Base-by-base conservation (phyloP, 495 filamentous ascomycete genomes). In the Penicillium samsonianum region DNA sequence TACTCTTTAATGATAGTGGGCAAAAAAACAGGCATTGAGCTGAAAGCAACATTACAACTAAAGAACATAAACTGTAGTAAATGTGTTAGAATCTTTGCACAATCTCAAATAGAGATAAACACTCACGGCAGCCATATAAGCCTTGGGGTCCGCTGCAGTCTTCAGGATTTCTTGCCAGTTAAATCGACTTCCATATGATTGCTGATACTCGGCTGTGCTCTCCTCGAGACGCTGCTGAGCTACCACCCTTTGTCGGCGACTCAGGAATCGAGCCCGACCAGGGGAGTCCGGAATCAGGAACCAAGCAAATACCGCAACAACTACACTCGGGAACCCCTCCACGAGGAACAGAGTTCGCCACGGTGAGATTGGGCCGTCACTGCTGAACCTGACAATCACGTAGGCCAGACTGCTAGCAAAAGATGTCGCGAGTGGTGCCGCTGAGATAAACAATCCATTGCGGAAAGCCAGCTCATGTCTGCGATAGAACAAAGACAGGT, bases 361-460 rank as follows among this genome's bases (percentile, higher is more conserved):
- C 12, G 80, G 77, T 5, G 84, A 79, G 52, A 85, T 81, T 5
- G 75, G 81, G 12, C 70, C 78, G 45, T 70, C 57, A 46, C 59
- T 72, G 67, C 81, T 73, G 57, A 78, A 41, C 46, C 73, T 80
- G 53, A 82, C 78, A 44, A 86, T 84, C 31, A 78, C 46, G 80
- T 81, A 87, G 17, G 84, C 84, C 10, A 87, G 71, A 58, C 73
- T 78, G 6, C 89, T 87, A 11, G 88, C 87, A 63, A 92, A 92
- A 7, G 86, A 87, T 5, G 80, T 84, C 19, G 84, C 84, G 33
- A 87, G 61, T 0, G 84, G 84, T 5, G 84, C 84, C 0, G 84
- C 84, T 5, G 83, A 84, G 59, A 87, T 81, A 67, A 85, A 84
- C 2, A 86, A 68, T 25, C 83, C 84, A 40, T 79, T 83, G 23